These are phyloP conservation scores for Penicillium frequentans DNA, from an alignment of 2,329 filamentous ascomycete genomes.

Conservation along the genomic window DNA sequence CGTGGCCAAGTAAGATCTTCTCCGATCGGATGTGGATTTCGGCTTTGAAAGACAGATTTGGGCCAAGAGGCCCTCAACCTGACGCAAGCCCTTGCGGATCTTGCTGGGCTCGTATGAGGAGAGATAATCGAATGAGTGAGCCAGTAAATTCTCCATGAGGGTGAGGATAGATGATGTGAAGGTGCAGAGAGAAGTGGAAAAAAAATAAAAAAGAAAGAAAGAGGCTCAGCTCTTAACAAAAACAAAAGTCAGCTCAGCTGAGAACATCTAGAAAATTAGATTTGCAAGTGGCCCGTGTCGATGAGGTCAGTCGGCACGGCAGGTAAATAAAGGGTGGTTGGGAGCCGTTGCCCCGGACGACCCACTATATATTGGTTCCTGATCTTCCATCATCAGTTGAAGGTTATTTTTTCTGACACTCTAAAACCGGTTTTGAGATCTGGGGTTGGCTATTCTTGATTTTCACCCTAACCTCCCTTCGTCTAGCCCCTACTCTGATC, in stretches of 20 bases:
- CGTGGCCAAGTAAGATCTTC: constrained; percentile 42
- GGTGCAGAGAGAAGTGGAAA: constrained; percentile 4
- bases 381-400: neutral
- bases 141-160: constrained; percentile 84
- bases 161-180: neutral
- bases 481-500: neutral
- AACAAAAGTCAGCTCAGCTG: constrained; percentile 7
- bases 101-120: constrained; percentile 88
- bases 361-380: constrained; percentile 5
- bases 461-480: neutral
- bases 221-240: constrained; percentile 3
- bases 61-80: constrained; percentile 89
- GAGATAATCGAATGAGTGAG: constrained; percentile 92
- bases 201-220: constrained; percentile 6
- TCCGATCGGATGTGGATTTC: constrained; percentile 41
- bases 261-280: constrained; percentile 2
- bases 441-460: constrained; percentile 2
- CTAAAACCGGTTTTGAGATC: constrained; percentile 3
- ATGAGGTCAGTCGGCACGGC: constrained; percentile 18
- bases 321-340: constrained; percentile 17
- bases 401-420: neutral
- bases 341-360: constrained; percentile 21
- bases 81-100: constrained; percentile 88
- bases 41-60: constrained; percentile 80
- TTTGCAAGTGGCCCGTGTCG: constrained; percentile 16